Base-by-base conservation (phyloP, 2,329 filamentous ascomycete genomes). In the Epichloe coenophiala region DNA sequence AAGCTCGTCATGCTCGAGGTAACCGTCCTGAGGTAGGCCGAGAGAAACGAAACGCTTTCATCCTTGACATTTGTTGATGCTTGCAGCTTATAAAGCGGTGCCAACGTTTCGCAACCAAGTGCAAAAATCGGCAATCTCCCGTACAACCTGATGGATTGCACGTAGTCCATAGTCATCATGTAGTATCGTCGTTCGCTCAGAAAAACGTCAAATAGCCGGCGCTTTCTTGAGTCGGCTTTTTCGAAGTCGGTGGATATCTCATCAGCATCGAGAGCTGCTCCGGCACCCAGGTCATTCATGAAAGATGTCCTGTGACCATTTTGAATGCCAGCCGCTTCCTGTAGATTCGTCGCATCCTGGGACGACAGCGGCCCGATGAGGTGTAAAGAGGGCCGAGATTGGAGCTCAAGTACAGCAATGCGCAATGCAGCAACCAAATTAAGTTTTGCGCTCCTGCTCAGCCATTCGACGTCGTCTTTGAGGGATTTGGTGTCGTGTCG, bases 401-500 rank as follows among this genome's bases (percentile, higher is more conserved):
- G 91, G 74, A 85, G 86, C 73, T 97, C 93, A 44, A 93, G 69
- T 6, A 94, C 71, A 3, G 83, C 83, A 42, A 95, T 74, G 53
- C 93, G 80, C 60, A 98, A 72, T 27, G 91, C 89, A 12, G 84
- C 80, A 42, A 93, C 72, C 64, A 96, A 83, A 65, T 93, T 88
- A 56, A 96, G 80, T 43, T 79, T 75, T 47, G 83, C 80, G 61
- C 84, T 80, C 59, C 84, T 80, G 66, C 88, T 90, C 55, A 98
- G 72, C 89, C 90, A 97, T 57, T 85, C 65, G 36, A 88, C 79
- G 70, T 97, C 90, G 45, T 80, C 78, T 69, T 95, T 95, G 64
- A 97, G 80, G 61, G 84, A 72, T 39, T 85, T 81, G 57, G 95
- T 73, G 61, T 90, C 80, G 63, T 84, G 87, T 51, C 78, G 78